Evolutionary conservation across 805 yeast genomes (phyloP), one percentile per base, ranked within the genome.

Genomic region (Metschnikowia arizonensis): DNA sequence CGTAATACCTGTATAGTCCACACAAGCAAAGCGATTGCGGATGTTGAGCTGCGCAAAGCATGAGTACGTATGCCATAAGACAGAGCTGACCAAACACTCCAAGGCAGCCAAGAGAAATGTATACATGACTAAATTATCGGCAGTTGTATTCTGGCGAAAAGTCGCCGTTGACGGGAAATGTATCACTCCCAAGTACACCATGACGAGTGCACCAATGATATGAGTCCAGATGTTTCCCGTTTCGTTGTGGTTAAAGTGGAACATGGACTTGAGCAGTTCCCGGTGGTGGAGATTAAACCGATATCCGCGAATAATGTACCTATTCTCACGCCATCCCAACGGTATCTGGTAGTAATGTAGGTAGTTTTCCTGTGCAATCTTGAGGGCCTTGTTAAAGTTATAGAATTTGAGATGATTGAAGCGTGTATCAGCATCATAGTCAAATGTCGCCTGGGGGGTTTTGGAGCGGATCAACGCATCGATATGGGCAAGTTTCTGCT

Each of bases 161-260:
- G 77, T 74, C 3, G 62, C 66, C 0, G 90, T 73, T 2, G 61
- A 53, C 9, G 97, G 97, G 56, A 77, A 84, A 50, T 83, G 85
- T 53, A 65, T 68, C 11, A 80, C 35, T 10, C 79, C 73, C 15
- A 90, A 55, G 51, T 81, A 83, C 1, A 75, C 42, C 61, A 90
- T 65, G 24, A 79, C 56, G 2, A 79, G 25, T 2, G 85, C 77
- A 11, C 97, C 98, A 1, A 80, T 29, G 11, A 88, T 58, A 67
- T 91, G 99, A 0, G 96, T 78, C 98, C 99, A 91, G 45, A 91
- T 89, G 65, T 93, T 93, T 60, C 85, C 77, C 0, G 96, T 78
- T 63, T 91, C 99, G 61, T 91, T 91, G 65, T 93, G 98, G 62
- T 54, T 75, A 53, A 69, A 68, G 39, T 70, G 61, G 59, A 80